Base-by-base conservation (phyloP, 345 rosid species). In the Gynandropsis gynandra region DNA sequence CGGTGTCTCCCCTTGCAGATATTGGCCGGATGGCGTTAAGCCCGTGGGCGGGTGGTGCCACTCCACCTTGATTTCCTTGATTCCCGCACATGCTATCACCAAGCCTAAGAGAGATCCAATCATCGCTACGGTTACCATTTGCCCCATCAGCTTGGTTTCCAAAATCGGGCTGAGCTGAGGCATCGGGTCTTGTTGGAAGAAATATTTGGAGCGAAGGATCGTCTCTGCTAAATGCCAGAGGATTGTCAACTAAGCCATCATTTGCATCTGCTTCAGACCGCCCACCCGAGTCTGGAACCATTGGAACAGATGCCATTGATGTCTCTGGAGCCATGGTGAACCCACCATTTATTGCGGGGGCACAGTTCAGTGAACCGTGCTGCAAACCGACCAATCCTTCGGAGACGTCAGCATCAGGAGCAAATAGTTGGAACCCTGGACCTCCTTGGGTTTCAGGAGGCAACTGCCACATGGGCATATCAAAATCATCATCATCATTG, bases 131-230 rank as follows among this genome's bases (percentile, higher is more conserved):
- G 50, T 79, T 62, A 61, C 95, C 84, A 63, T 87, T 87, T 16
- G 95, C 76, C 61, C 69, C 49, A 54, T 81, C 88, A 68, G 71
- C 79, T 63, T 74, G 83, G 66, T 76, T 81, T 64, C 87, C 74
- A 67, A 68, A 15, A 72, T 78, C 70, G 13, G 83, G 44, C 55
- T 75, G 94, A 54, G 64, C 60, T 45, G 95, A 63, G 44, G 78
- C 75, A 71, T 66, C 81, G 41, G 88, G 83, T 68, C 73, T 70
- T 4, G 90, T 80, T 53, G 98, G 94, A 74, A 92, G 88, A 67
- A 92, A 92, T 52, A 87, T 69, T 69, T 92, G 97, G 49, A 87
- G 95, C 32, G 94, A 78, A 14, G 97, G 93, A 74, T 92, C 98
- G 56, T 80, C 95, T 52, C 74, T 72, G 60, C 73, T 83, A 63